Base-by-base conservation (phyloP, 2,329 filamentous ascomycete species). In the Fusarium torreyae region DNA sequence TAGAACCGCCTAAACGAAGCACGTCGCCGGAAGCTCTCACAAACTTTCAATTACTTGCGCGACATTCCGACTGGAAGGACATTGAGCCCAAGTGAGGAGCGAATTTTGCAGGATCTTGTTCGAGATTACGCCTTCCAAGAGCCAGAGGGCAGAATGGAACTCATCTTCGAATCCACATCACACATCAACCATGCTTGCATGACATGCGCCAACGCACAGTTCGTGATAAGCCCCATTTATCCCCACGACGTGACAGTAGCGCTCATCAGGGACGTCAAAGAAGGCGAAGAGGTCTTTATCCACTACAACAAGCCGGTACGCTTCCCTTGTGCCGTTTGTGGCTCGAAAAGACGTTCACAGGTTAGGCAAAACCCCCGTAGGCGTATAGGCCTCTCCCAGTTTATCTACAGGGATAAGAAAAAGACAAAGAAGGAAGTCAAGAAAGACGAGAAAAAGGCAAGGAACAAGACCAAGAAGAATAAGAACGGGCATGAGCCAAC, bases 201-300 rank as follows among this genome's bases (percentile, higher is more conserved):
- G 1, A 11, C 22, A 5, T 78, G 77, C 46, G 77, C 75, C 46
- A 76, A 79, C 34, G 75, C 74, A 7, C 33, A 56, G 13, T 72
- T 56, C 61, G 38, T 54, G 3, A 3, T 59, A 14, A 51, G 72
- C 9, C 33, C 55, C 11, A 24, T 11, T 4, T 0, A 8, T 1
- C 69, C 70, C 8, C 42, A 72, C 24, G 4, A 8, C 3, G 77
- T 79, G 15, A 54, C 24, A 0, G 57, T 78, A 18, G 65, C 9
- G 20, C 52, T 70, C 1, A 7, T 50, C 8, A 66, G 44, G 11
- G 7, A 44, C 4, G 38, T 83, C 31, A 46, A 36, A 4, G 33
- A 57, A 3, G 77, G 71, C 13, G 72, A 81, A 6, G 75, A 83
- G 66, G 64, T 83, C 33, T 78, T 78, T 33, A 78, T 83, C 68